Evolutionary conservation across 306 rosid genomes (phyloP).

Genomic region (Malus domestica): ASM211411v1 NC_041795.1:27512501-27513000

Average conservation of each 20-base stretch:
- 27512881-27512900: conserved; percentile 42
- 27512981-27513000: background rate
- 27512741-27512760: background rate
- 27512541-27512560: conserved; percentile 80
- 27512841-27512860: conserved; percentile 83
- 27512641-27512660: background rate
- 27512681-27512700: background rate
- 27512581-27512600: conserved; percentile 44
- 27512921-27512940: conserved; percentile 5
- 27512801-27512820: conserved; percentile 13
- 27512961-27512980: background rate
- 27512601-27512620: conserved; percentile 46
- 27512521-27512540: conserved; percentile 86
- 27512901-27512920: background rate
- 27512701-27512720: background rate
- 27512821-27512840: conserved; percentile 68
- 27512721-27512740: background rate
- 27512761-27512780: background rate
- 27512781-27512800: background rate
- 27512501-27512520: conserved; percentile 26
- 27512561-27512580: conserved; percentile 74
- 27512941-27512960: background rate
- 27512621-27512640: background rate
- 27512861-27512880: conserved; percentile 52
- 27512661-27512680: background rate